Percentiles rank a stretch among this genome's conserved stretches.
Evolutionary conservation across 345 rosid genomes (phyloP).

Genomic region (Noccaea bulbosa): DNA sequence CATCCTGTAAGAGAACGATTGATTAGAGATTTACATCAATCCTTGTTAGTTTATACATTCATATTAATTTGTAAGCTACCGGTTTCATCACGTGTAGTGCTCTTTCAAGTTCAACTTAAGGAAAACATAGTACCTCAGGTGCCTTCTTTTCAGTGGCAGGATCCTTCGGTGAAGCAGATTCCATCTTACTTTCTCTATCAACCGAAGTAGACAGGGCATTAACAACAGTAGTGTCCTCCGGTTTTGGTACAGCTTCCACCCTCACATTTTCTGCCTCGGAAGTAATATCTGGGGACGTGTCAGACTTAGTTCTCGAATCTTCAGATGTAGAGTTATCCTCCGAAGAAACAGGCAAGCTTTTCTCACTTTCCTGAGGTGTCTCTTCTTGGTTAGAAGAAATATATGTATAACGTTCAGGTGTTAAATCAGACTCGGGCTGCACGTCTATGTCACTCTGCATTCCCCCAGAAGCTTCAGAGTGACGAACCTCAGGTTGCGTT

Average conservation of each 20-base stretch:
- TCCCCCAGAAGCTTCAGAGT: conserved; percentile 44
- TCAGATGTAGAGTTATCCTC: conserved; percentile 34
- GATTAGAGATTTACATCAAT: conserved; percentile 16
- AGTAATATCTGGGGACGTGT: conserved; percentile 38
- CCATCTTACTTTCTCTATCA: conserved; percentile 39
- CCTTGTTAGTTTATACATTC: not conserved
- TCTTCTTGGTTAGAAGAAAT: conserved; percentile 46
- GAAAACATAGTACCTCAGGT: conserved; percentile 31
- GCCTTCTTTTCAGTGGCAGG: conserved; percentile 33
- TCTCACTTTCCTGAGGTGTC: conserved; percentile 46
- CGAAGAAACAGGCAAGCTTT: conserved; percentile 35
- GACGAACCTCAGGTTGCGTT: conserved; percentile 41
- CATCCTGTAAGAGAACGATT: conserved; percentile 45
- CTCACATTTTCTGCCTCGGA: conserved; percentile 42
- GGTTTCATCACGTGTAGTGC: conserved; percentile 1
- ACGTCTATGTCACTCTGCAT: conserved; percentile 39
- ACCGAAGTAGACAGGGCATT: conserved; percentile 36
- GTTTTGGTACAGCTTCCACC: conserved; percentile 44
- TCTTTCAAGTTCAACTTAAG: conserved; percentile 3
- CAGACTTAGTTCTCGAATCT: conserved; percentile 44
- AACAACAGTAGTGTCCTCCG: conserved; percentile 45
- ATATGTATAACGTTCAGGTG: conserved; percentile 43
- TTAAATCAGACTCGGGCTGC: conserved; percentile 46
- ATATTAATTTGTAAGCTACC: not conserved
- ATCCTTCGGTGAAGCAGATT: conserved; percentile 32